Base-by-base conservation (phyloP, 805 yeast genomes). In the Barnettozyma botsteinii region DNA sequence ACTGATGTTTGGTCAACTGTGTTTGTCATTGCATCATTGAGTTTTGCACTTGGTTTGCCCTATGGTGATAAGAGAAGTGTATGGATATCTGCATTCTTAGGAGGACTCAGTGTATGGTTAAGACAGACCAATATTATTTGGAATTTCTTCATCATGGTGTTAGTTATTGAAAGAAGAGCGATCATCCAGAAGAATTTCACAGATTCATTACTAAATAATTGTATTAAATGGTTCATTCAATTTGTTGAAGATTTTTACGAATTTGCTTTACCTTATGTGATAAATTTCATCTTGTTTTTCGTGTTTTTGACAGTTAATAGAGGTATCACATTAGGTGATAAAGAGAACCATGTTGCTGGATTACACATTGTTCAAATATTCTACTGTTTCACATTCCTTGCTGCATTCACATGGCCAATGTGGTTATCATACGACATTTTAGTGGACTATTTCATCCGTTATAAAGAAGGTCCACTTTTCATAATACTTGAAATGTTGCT, bases 1-100 rank as follows among this genome's bases (percentile, higher is more conserved):
- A 93, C 98, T 0, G 98, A 93, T 56, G 81, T 88, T 1, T 89
- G 97, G 98, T 76, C 96, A 0, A 75, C 93, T 0, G 71, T 85
- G 1, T 64, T 85, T 22, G 72, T 89, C 7, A 45, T 85, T 11
- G 66, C 69, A 2, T 70, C 83, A 3, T 65, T 79, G 25, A 67
- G 78, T 6, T 53, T 72, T 26, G 79, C 68, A 4, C 52, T 74
- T 14, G 64, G 65, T 0, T 39, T 61, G 15, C 70, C 69, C 4
- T 56, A 52, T 42, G 69, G 69, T 8, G 57, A 57, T 17, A 53
- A 31, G 9, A 46, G 33, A 9, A 65, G 70, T 42, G 51, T 65
- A 15, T 58, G 64, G 56, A 24, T 67, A 1, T 69, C 87, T 42
- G 81, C 82, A 0, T 3, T 73, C 5, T 49, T 80, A 20, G 85